These are phyloP conservation scores for Pichia thaimueangensis DNA, from an alignment of 805 yeast genomes.

Conservation along the genomic window DNA sequence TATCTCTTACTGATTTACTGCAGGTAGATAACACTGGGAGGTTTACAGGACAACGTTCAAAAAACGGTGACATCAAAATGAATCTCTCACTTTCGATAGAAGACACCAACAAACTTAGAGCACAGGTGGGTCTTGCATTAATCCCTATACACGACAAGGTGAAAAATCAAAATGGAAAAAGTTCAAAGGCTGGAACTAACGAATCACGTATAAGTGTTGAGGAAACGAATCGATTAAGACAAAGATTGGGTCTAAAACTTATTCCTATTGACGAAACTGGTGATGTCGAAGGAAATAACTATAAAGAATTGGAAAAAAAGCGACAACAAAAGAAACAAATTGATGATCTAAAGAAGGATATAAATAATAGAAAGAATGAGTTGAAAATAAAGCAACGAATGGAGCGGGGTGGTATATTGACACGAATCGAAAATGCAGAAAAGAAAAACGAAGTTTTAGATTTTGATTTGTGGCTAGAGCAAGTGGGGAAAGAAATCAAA, in stretches of 20 bases:
- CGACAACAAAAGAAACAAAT: constrained; percentile 29
- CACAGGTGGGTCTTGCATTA: constrained; percentile 37
- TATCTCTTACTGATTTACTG: too few relatives aligned
- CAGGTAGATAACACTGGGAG: too few relatives aligned
- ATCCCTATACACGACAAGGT: constrained; percentile 42
- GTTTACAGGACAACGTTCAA: too few relatives aligned
- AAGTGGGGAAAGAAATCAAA: constrained; percentile 19
- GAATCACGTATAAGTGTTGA: constrained; percentile 29
- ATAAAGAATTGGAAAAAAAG: constrained; percentile 28
- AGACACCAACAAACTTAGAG: constrained; percentile 43
- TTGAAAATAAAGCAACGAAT: constrained; percentile 19
- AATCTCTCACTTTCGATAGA: constrained; percentile 30
- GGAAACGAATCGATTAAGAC: constrained; percentile 42
- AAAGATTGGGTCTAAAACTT: constrained; percentile 38
- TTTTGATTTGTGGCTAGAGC: constrained; percentile 30
- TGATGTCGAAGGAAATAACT: constrained; percentile 33
- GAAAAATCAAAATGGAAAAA: constrained; percentile 13
- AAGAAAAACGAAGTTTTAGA: constrained; percentile 25
- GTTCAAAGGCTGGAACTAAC: constrained; percentile 11
- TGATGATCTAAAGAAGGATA: constrained; percentile 17
- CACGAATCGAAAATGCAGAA: constrained; percentile 20
- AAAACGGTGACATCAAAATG: too few relatives aligned
- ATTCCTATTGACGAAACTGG: constrained; percentile 36
- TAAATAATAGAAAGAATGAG: constrained; percentile 14
- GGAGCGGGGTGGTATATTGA: constrained; percentile 24